Evolutionary conservation across 768 basidiomycete species (phyloP), one percentile per base, ranked within the genome.

Genomic region (Leccinum pellstonianum): DNA sequence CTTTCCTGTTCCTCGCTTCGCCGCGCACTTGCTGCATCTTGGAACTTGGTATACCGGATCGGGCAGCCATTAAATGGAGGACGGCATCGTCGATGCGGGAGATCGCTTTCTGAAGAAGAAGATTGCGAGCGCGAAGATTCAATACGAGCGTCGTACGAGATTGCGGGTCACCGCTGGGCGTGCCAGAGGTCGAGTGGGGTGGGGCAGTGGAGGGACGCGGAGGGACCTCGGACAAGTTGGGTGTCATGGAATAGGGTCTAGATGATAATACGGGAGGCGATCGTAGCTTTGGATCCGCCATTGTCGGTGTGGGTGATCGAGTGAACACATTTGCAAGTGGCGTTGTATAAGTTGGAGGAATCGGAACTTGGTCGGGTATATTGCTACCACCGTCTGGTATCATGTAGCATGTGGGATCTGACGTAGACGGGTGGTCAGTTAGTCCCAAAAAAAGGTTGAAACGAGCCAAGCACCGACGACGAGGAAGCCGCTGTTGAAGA

Each of bases 81-180:
- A 71, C 67, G 11, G 69, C 71, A 62, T 73, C 67, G 49, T 71
- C 70, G n/a, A 71, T 71, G 38, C 64, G 71, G 54, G 71, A 66
- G 57, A 71, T 71, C 57, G 70, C 71, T 61, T 65, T 71, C 52
- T 73, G 70, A 53, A 71, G 67, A 43, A 71, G 70, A 52, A 73
- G 67, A 43, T 71, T 73, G 43, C 60, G 70, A 3, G 69, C 71
- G 52, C 70, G 71, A 54, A 71, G 70, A 63, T 67, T 62, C 43
- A 67, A 69, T 61, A 71, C 59, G 21, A 73, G 67, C 1, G 41
- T 67, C 15, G 58, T 69, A 21, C 61, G 66, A 21, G 58, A 54
- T 43, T 62, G 68, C 52, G 55, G 27, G 9, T 66, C 58, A 21
- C 61, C 58, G 31, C 57, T 64, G 60, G 56, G 52, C 33, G 48